Percentiles rank a stretch among this genome's conserved stretches.
phyloP scores from a whole-genome alignment of 768 basidiomycete species.

The Collybia sp. region DNA sequence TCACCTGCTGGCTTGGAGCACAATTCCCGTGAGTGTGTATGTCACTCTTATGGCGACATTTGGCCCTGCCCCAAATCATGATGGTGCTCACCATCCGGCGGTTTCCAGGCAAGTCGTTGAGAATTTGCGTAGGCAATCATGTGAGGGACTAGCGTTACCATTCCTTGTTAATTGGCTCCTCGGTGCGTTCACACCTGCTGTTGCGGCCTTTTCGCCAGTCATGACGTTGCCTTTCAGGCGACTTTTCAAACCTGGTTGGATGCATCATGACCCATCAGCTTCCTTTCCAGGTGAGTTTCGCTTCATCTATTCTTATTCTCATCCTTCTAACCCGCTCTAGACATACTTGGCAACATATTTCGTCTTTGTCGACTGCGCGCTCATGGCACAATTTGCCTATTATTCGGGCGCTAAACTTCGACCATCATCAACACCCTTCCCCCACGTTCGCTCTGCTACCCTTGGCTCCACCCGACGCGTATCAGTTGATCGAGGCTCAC shows the following conservation, averaged over 20 bases:
- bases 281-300: conserved; percentile 78
- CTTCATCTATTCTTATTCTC: conserved; percentile 7
- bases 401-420: conserved; percentile 43
- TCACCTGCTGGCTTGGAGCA: conserved; percentile 79
- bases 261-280: conserved; percentile 90
- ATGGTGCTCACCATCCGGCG: neutral
- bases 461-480: conserved; percentile 37
- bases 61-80: neutral
- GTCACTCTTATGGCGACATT: neutral
- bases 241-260: conserved; percentile 88
- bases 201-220: neutral
- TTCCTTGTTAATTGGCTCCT: conserved; percentile 93
- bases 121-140: conserved; percentile 71
- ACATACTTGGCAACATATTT: conserved; percentile 92
- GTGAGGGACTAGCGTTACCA: conserved; percentile 87
- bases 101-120: conserved; percentile 72
- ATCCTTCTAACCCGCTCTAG: conserved; percentile 30
- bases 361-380: conserved; percentile 70
- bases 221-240: conserved; percentile 45
- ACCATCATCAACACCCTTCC: conserved; percentile 15
- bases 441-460: conserved; percentile 37
- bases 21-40: conserved; percentile 73
- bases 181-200: conserved; percentile 43
- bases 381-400: conserved; percentile 81
- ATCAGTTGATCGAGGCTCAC: conserved; percentile 50